Evolutionary conservation across 106 monocot species (phyloP), one percentile per base, ranked within the genome.

Genomic region (Dendrobium nobile): DNA sequence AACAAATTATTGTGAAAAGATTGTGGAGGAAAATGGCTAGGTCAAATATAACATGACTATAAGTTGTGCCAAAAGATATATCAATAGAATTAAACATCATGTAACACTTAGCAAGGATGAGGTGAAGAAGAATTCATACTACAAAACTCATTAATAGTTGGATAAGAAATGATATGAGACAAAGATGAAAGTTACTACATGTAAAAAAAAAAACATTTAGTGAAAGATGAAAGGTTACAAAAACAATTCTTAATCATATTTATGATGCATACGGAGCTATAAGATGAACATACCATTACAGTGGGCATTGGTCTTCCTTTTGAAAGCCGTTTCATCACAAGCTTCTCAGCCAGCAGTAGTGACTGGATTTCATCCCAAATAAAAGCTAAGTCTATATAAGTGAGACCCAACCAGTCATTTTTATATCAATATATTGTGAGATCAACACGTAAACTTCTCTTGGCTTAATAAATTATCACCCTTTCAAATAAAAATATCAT

Each of bases 271-370:
- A 51, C 15, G 54, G 47, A 41, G 20, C 22, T 17, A n/a, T n/a
- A 75, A 75, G 16, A 68, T 47, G 3, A 79, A 9, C 61, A 77
- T 8, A 82, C 82, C 82, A n/a, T 82, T 82, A 59, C 82, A 82
- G 67, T 77, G 82, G 11, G 82, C 44, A 33, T n/a, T 77, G 82
- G 77, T 82, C 77, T 77, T 82, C 82, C 82, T 82, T 82, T 43
- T 82, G 82, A n/a, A 82, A 82, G 82, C 28, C 82, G 76, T 67
- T 82, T 82, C 47, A 82, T n/a, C 82, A 67, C 82, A 82, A 82
- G 77, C 77, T 67, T 82, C 31, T 76, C 77, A 28, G 82, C 82
- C 82, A 82, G 77, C 77, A 65, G 47, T n/a, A n/a, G n/a, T n/a
- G n/a, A n/a, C n/a, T n/a, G n/a, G n/a, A n/a, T n/a, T n/a, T n/a